Evolutionary conservation across 352 stramenopile species (phyloP), one percentile per base, ranked within the genome.

Genomic region (Phytophthora aleatoria): DNA sequence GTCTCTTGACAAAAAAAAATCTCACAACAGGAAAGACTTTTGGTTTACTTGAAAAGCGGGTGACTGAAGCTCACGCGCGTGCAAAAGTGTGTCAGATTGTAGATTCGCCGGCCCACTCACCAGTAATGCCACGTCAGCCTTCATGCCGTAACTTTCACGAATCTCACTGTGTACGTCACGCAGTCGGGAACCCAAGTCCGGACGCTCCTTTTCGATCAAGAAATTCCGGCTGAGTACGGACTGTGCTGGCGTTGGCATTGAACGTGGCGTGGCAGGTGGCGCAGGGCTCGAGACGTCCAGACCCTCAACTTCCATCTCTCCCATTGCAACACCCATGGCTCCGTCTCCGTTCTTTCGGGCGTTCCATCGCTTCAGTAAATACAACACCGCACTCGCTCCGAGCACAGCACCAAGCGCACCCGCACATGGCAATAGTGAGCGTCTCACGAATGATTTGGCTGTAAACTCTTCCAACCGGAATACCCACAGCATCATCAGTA

Each of bases 1-100:
- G 28, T 33, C 28, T 20, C 20, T 20, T 20, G 20, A 20, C 20
- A 20, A 20, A 1, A 20, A 31, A 33, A 33, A 7, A 4, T 24
- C 13, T 44, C 35, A 87, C 61, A 87, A 51, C 6, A 77, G 47
- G 35, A 87, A 87, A 11, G 76, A 82, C 35, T 87, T 87, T 31
- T 81, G 58, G 31, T 83, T 61, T 48, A 87, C 56, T 0, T 66
- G 38, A 20, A 85, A 79, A 41, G 61, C 31, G 16, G 79, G 79
- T 20, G 56, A 55, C 28, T 75, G 64, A 11, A 87, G 47, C 13
- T 60, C 53, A 43, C 69, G 61, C 13, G 76, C 69, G 39, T 74
- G 57, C 27, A 54, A 27, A 11, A 77, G 42, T 39, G 64, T 68
- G 15, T 81, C 68, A 11, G 53, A 28, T 57, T 87, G 79, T 24